A percentile compares a stretch with the other conserved stretches of the same genome.
These are phyloP conservation scores for Rubia tinctorum DNA, from an alignment of 305 asterid genomes.

Conservation along the genomic window DNA sequence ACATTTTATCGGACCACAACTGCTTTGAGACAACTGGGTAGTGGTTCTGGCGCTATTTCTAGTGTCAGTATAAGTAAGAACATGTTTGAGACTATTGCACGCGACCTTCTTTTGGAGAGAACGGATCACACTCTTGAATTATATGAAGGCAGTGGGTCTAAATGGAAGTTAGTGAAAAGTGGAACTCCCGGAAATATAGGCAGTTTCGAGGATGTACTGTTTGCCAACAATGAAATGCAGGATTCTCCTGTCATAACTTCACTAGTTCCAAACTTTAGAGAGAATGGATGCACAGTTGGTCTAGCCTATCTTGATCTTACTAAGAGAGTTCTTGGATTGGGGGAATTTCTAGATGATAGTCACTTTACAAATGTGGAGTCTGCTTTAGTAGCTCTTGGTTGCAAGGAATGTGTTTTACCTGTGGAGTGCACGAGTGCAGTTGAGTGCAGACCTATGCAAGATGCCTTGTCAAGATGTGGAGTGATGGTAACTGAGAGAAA, in stretches of 20 bases:
- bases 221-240: slow-evolving; percentile 96
- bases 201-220: slow-evolving; percentile 86
- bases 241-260: slow-evolving; percentile 86
- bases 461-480: slow-evolving; percentile 83
- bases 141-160: slow-evolving; percentile 83
- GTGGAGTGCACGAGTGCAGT: slow-evolving; percentile 56
- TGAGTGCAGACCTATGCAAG: slow-evolving; percentile 65
- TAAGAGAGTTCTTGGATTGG: slow-evolving; percentile 78
- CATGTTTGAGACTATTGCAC: slow-evolving; percentile 84
- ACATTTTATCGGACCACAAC: slow-evolving; percentile 90
- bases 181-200: slow-evolving; percentile 95
- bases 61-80: slow-evolving; percentile 82
- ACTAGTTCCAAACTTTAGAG: slow-evolving; percentile 55
- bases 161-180: slow-evolving; percentile 79
- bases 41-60: slow-evolving; percentile 73
- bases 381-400: slow-evolving; percentile 91
- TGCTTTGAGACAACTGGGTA: slow-evolving; percentile 83
- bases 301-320: slow-evolving; percentile 76
- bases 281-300: slow-evolving; percentile 80
- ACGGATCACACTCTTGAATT: slow-evolving; percentile 83
- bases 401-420: slow-evolving; percentile 93
- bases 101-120: slow-evolving; percentile 92
- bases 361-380: slow-evolving; percentile 95
- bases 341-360: slow-evolving; percentile 91
- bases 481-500: slow-evolving; percentile 90